phyloP scores from a whole-genome alignment of 2,329 filamentous ascomycete species.

The Stagonosporopsis cucurbitacearum region DNA sequence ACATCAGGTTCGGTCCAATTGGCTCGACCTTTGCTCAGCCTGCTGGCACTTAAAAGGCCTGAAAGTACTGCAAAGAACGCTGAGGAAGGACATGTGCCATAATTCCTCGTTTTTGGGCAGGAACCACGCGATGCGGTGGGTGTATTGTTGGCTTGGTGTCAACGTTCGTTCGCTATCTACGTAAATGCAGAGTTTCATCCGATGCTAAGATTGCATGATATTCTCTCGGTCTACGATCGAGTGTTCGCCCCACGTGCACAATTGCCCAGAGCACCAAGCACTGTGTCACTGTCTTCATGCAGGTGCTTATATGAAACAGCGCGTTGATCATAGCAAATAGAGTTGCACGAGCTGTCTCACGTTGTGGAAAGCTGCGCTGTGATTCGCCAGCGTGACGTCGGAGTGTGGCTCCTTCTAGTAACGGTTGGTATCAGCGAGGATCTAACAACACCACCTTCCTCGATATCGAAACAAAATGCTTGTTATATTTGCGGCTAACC shows the following conservation, averaged over 20 bases:
- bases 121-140: not conserved
- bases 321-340: slow-evolving; percentile 11
- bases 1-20: slow-evolving; percentile 42
- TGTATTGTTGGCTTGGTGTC: not conserved
- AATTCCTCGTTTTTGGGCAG: not conserved
- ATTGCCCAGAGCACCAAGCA: slow-evolving; percentile 12
- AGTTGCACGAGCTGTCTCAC: slow-evolving; percentile 23
- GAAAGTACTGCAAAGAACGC: not conserved
- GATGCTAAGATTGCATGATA: not conserved
- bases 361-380: slow-evolving; percentile 16
- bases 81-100: not conserved
- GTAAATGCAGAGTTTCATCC: not conserved
- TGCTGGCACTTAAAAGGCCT: slow-evolving; percentile 8
- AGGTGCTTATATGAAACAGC: slow-evolving; percentile 7
- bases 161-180: slow-evolving; percentile 1
- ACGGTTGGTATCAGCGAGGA: slow-evolving; percentile 2
- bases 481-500: not conserved
- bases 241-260: not conserved
- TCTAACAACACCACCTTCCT: slow-evolving; percentile 1
- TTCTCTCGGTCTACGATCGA: not conserved
- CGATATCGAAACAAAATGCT: slow-evolving; percentile 10
- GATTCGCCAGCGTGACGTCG: slow-evolving; percentile 18
- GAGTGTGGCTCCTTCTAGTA: slow-evolving; percentile 21
- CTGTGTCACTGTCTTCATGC: slow-evolving; percentile 5
- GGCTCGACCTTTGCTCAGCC: slow-evolving; percentile 41